Percentiles rank a stretch among this genome's conserved stretches.
Conservation (phyloP, 176 grass and related monocot genomes). For the Ensete ventricosum region DNA sequence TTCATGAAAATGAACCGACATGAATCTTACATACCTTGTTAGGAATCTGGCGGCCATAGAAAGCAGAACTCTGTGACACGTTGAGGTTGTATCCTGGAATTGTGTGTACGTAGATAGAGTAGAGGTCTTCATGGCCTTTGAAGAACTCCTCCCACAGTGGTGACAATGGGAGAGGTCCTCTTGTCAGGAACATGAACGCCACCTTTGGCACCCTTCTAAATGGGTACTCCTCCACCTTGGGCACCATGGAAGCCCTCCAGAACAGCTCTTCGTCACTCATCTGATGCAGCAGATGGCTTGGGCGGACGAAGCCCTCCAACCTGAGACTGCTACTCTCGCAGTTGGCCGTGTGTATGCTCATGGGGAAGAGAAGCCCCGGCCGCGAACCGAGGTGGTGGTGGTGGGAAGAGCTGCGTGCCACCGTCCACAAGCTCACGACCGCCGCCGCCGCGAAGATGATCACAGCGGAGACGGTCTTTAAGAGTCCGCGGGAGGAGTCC, state of each 20-base stretch:
- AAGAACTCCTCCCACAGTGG: slow-evolving; percentile 3
- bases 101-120: not conserved
- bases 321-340: not conserved
- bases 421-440: not conserved
- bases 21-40: not conserved
- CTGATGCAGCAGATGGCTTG: not conserved
- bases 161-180: not conserved
- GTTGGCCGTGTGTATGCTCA: not conserved
- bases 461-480: not conserved
- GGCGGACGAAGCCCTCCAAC: not conserved
- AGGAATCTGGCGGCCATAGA: slow-evolving; percentile 3
- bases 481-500: not conserved
- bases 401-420: not conserved
- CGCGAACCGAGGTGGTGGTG: not conserved
- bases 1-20: not conserved
- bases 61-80: not conserved
- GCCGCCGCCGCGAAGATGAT: not conserved
- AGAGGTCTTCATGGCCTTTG: slow-evolving; percentile 1
- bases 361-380: not conserved
- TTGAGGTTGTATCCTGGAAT: not conserved
- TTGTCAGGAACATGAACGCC: not conserved
- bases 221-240: not conserved
- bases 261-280: slow-evolving; percentile 3
- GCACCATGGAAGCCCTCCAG: slow-evolving; percentile 3
- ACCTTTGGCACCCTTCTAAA: slow-evolving; percentile 1